Base-by-base conservation (phyloP, 129 eudicot genomes). In the Saussurea involucrata region DNA sequence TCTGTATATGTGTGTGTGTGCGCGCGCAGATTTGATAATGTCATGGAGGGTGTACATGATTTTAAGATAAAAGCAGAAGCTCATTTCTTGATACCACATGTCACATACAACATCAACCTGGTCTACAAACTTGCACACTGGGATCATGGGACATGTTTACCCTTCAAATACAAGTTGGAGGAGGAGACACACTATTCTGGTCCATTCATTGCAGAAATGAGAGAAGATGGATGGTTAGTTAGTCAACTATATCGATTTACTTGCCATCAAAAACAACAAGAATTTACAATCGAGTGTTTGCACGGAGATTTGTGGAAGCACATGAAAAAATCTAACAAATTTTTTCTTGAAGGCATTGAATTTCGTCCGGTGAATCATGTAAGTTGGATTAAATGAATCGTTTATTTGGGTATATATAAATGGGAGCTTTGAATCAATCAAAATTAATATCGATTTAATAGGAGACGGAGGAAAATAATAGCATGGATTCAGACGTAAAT, bases 91-190 rank as follows among this genome's bases (percentile, higher is more conserved):
- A 34, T 60, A 24, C 63, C 79, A 17, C 4, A 40, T 75, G 63
- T 75, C 27, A 64, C 79, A n/a, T 75, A 75, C 79, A 36, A 13
- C 34, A 64, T 75, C 1, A 34, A 64, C 71, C 20, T 75, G 5
- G 42, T 75, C n/a, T 75, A 34, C 71, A 37, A 75, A 15, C n/a
- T 32, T 75, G 4, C 0, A 46, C n/a, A 46, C 0, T 11, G 1
- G n/a, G 57, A 46, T 13, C 5, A 46, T 13, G 18, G 57, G 20
- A 46, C 73, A 29, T n/a, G 32, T 7, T 13, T 46, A 66, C 73
- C 80, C 65, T 66, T 66, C n/a, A 49, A 29, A 68, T 76, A 76
- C 74, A 76, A 44, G 53, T 22, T 66, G 74, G 68, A 68, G 11
- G 55, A 20, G 36, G 80, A 49, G 66, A 20, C 73, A 21, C 22